phyloP scores from a whole-genome alignment of 352 stramenopile genomes.

The Plasmopara muralis region DNA sequence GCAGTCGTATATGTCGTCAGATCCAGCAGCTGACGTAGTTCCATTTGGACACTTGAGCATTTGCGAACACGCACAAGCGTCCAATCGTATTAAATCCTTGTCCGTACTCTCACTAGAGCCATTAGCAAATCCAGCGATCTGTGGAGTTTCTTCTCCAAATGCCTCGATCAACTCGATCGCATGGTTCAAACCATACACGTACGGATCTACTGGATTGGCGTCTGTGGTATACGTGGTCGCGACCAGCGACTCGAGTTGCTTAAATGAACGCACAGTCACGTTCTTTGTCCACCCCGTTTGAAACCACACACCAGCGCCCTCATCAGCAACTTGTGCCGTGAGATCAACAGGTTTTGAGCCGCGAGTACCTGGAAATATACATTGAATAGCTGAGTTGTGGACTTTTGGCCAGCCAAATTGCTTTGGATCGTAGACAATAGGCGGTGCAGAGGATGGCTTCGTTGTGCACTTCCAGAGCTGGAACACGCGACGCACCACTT shows the following conservation, averaged over 20 bases:
- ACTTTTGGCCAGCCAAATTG: constrained; percentile 52
- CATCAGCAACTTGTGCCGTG: constrained; percentile 15
- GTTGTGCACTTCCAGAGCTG: constrained; percentile 92
- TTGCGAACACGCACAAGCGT: constrained; percentile 91
- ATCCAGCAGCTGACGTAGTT: constrained; percentile 64
- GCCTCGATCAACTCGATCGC: constrained; percentile 82
- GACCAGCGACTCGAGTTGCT: constrained; percentile 58
- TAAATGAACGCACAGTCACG: constrained; percentile 66
- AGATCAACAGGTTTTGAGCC: constrained; percentile 24
- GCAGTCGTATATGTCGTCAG: constrained; percentile 83
- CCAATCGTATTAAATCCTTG: constrained; percentile 58
- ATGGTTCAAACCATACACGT: constrained; percentile 88
- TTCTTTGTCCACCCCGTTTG: constrained; percentile 59
- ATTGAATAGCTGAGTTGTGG: constrained; percentile 47
- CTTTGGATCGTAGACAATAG: constrained; percentile 31
- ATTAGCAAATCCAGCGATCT: constrained; percentile 64
- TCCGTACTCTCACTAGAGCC: constrained; percentile 20
- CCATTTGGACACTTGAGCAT: constrained; percentile 94
- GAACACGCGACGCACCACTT: constrained; percentile 85
- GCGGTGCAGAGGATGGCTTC: constrained; percentile 17
- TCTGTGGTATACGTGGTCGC: constrained; percentile 32
- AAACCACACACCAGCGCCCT: constrained; percentile 44
- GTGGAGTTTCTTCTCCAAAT: constrained; percentile 76
- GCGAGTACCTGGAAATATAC: constrained; percentile 36
- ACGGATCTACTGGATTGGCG: constrained; percentile 81